Percentiles rank a stretch among this genome's conserved stretches.
These are phyloP conservation scores for Lentinula detonsa DNA, from an alignment of 768 basidiomycete species.

Conservation along the genomic window DNA sequence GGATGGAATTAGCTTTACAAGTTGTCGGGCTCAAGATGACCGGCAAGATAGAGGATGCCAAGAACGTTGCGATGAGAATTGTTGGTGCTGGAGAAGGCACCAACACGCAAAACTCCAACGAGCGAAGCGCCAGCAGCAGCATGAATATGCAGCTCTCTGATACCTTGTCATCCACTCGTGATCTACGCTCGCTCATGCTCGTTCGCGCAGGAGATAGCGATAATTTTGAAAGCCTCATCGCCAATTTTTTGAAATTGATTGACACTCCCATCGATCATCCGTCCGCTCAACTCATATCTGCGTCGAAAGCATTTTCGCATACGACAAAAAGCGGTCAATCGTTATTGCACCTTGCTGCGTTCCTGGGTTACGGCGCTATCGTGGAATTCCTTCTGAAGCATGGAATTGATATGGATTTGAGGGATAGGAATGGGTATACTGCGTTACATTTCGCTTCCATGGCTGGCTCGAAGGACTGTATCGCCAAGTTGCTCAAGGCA, in stretches of 20 bases:
- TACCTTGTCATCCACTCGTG: constrained; percentile 29
- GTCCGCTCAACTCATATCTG: constrained; percentile 35
- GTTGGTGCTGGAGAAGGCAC: constrained; percentile 63
- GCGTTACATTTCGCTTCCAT: constrained; percentile 84
- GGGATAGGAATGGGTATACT: constrained; percentile 88
- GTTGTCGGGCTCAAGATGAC: constrained; percentile 97
- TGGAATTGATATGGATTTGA: constrained; percentile 72
- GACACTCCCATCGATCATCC: constrained; percentile 51
- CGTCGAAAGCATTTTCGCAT: constrained; percentile 60
- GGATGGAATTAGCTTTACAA: constrained; percentile 93
- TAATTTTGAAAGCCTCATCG: constrained; percentile 69
- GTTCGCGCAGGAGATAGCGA: constrained; percentile 46
- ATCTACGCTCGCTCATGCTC: constrained; percentile 54
- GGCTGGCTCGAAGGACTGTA: constrained; percentile 55
- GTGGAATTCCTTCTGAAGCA: constrained; percentile 66
- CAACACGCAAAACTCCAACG: constrained; percentile 26
- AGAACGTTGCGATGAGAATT: constrained; percentile 90
- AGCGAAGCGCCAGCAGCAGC: constrained; percentile 25
- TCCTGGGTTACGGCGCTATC: constrained; percentile 71
- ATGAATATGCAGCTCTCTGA: constrained; percentile 42
- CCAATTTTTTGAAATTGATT: constrained; percentile 76
- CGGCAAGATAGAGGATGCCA: constrained; percentile 88
- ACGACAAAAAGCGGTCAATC: constrained; percentile 74
- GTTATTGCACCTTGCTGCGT: constrained; percentile 79
- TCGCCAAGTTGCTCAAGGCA: constrained; percentile 60